Evolutionary conservation across 345 rosid genomes (phyloP).

Genomic region (Lenwebbia sp.): DNA sequence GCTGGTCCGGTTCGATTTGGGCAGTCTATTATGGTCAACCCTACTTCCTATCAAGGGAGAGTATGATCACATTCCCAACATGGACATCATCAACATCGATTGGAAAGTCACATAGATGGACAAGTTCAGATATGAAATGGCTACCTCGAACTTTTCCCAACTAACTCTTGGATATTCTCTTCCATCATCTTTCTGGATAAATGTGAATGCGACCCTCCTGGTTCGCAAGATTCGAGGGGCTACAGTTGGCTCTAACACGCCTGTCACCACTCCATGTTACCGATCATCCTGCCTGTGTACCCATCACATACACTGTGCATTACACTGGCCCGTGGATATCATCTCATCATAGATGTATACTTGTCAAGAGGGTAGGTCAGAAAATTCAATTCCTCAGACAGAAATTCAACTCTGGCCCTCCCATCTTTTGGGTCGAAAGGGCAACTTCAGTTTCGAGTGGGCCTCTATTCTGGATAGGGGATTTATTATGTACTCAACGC

Average conservation of each 20-base stretch:
- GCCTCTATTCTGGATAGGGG: neutral
- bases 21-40: too few species aligned
- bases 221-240: neutral
- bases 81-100: neutral
- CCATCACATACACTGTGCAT: neutral
- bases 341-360: neutral
- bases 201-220: neutral
- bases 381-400: neutral
- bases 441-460: neutral
- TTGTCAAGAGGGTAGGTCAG: neutral
- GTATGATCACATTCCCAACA: neutral
- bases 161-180: neutral
- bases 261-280: neutral
- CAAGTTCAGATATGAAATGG: neutral
- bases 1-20: too few species aligned
- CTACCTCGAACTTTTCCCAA: neutral
- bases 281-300: neutral
- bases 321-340: neutral
- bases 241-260: neutral
- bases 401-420: neutral
- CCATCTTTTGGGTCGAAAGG: neutral
- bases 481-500: neutral
- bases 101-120: fast-evolving
- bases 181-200: neutral
- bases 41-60: too few species aligned